A percentile compares a stretch with the other conserved stretches of the same genome.
Conservation (phyloP, 2,329 filamentous ascomycete species). For the Ceratocystis papillata region DNA sequence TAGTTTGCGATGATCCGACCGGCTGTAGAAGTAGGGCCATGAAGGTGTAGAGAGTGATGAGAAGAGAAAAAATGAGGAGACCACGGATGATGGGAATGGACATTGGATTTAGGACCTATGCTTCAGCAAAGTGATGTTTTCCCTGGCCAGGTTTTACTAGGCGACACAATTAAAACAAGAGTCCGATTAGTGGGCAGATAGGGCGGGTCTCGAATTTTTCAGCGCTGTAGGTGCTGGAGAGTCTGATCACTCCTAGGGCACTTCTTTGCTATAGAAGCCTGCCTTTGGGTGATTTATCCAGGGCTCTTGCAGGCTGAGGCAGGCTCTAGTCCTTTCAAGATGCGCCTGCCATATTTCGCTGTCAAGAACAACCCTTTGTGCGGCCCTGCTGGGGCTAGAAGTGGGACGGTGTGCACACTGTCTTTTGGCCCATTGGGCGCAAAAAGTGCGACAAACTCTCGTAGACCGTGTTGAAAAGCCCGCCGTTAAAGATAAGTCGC, state of each 20-base stretch:
- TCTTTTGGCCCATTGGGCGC: slow-evolving; percentile 24
- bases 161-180: neutral
- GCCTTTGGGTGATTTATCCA: neutral
- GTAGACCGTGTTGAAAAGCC: neutral
- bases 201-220: slow-evolving; percentile 5
- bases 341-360: slow-evolving; percentile 18
- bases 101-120: neutral
- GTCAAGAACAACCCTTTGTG: slow-evolving; percentile 22
- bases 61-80: slow-evolving; percentile 22
- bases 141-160: neutral
- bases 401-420: slow-evolving; percentile 22
- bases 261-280: neutral
- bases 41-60: slow-evolving; percentile 15
- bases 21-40: slow-evolving; percentile 11
- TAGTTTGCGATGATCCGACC: slow-evolving; percentile 20
- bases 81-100: slow-evolving; percentile 13
- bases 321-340: slow-evolving; percentile 12
- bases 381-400: slow-evolving; percentile 20
- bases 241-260: neutral
- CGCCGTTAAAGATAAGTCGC: neutral
- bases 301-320: slow-evolving; percentile 2
- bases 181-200: slow-evolving; percentile 5
- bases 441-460: slow-evolving; percentile 24
- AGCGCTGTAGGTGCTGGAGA: slow-evolving; percentile 1
- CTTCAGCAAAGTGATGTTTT: slow-evolving; percentile 14